Conservation (phyloP, 148 eudicot genomes). For the Simmondsia chinensis region DNA sequence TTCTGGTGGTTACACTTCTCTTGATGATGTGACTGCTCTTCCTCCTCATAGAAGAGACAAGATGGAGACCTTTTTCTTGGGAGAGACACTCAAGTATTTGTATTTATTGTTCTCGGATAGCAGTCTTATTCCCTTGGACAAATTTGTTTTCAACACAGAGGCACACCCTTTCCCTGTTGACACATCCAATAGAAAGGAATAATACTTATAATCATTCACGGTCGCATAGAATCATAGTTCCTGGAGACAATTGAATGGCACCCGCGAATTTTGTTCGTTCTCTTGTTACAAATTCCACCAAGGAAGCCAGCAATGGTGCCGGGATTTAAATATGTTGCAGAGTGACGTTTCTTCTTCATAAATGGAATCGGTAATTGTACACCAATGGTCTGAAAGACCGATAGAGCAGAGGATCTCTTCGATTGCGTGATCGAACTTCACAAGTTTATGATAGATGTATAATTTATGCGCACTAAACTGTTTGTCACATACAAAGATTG, state of each 20-base stretch:
- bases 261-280: constrained; percentile 3
- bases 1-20: constrained; percentile 88
- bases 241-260: background rate
- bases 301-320: too few species aligned
- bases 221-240: background rate
- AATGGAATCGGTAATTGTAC: too few species aligned
- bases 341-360: too few species aligned
- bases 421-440: too few species aligned
- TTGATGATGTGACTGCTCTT: constrained; percentile 78
- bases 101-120: constrained; percentile 62
- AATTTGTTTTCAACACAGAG: constrained; percentile 85
- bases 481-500: too few species aligned
- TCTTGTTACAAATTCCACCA: too few species aligned
- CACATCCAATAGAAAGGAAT: constrained; percentile 18
- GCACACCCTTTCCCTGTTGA: constrained; percentile 83
- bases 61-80: constrained; percentile 98
- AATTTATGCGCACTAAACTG: too few species aligned
- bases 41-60: constrained; percentile 89
- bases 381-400: too few species aligned
- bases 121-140: constrained; percentile 51
- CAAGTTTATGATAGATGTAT: too few species aligned
- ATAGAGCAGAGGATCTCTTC: too few species aligned
- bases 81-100: constrained; percentile 86
- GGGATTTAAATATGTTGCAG: too few species aligned
- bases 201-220: too few species aligned